A percentile compares a stretch with the other conserved stretches of the same genome.
Evolutionary conservation across 2,329 filamentous ascomycete genomes (phyloP).

Genomic region (Microsporum ferrugineum): DNA sequence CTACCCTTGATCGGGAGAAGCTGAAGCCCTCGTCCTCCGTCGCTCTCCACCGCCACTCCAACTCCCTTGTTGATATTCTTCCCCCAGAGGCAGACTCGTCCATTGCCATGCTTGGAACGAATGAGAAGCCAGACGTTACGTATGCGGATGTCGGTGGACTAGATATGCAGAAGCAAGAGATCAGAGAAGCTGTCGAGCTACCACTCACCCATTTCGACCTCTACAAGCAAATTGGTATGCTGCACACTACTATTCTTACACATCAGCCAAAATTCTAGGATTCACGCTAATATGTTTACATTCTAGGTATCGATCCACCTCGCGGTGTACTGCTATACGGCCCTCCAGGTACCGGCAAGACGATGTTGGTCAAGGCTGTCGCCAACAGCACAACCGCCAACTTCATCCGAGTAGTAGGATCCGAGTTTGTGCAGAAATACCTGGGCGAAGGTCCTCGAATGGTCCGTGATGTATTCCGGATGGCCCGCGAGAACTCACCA

Average conservation of each 20-base stretch:
- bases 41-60: constrained; percentile 93
- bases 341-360: constrained; percentile 91
- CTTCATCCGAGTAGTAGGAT: constrained; percentile 96
- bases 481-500: constrained; percentile 96
- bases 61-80: constrained; percentile 94
- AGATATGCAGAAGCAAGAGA: constrained; percentile 99
- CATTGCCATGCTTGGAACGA: constrained; percentile 91
- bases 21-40: constrained; percentile 97
- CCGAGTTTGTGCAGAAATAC: constrained; percentile 98
- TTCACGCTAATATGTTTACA: not conserved
- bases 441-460: constrained; percentile 94
- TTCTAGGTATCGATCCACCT: constrained; percentile 70
- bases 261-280: not conserved
- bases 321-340: constrained; percentile 93
- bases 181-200: constrained; percentile 91
- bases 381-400: constrained; percentile 96
- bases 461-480: constrained; percentile 97
- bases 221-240: constrained; percentile 84
- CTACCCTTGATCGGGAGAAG: constrained; percentile 93
- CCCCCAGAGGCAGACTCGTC: constrained; percentile 98
- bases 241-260: too few relatives aligned
- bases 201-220: constrained; percentile 96
- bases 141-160: constrained; percentile 96
- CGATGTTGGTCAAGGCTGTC: constrained; percentile 95
- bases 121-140: constrained; percentile 96